phyloP scores from a whole-genome alignment of 202 grass and related monocot species.

The Panicum hallii region DNA sequence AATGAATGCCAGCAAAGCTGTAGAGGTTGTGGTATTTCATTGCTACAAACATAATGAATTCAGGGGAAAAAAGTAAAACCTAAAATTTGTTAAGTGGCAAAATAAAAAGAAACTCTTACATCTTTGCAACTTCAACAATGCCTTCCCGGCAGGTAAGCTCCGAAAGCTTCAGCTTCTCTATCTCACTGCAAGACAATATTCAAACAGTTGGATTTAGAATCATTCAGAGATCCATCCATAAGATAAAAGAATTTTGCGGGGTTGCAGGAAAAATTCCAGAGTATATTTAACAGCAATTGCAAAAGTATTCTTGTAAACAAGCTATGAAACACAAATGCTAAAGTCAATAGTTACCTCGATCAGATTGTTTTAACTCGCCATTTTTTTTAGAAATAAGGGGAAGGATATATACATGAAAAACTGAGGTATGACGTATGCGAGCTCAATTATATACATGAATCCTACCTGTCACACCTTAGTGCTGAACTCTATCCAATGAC shows the following conservation, averaged over 20 bases:
- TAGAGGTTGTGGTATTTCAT: background rate
- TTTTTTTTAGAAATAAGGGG: background rate
- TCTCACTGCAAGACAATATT: slow-evolving; percentile 73
- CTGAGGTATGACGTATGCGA: too few relatives aligned
- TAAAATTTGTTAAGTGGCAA: background rate
- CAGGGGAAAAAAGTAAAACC: background rate
- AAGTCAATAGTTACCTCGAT: background rate
- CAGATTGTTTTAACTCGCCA: background rate
- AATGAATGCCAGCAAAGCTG: background rate
- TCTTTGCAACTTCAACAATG: slow-evolving; percentile 96
- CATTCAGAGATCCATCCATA: background rate
- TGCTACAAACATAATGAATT: background rate
- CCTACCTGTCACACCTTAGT: background rate
- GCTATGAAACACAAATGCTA: background rate
- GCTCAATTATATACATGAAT: background rate
- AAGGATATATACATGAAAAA: background rate
- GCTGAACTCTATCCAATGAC: background rate
- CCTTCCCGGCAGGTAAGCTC: slow-evolving; percentile 94
- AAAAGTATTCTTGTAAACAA: background rate
- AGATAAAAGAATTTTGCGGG: slow-evolving; percentile 1
- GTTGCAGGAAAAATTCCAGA: background rate
- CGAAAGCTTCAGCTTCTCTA: slow-evolving; percentile 98
- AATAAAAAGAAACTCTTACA: slow-evolving; percentile 57
- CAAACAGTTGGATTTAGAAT: slow-evolving; percentile 1
- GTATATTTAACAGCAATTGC: background rate